Base-by-base conservation (phyloP, 2,329 filamentous ascomycete species). In the Chaetomiaceae sp. region DNA sequence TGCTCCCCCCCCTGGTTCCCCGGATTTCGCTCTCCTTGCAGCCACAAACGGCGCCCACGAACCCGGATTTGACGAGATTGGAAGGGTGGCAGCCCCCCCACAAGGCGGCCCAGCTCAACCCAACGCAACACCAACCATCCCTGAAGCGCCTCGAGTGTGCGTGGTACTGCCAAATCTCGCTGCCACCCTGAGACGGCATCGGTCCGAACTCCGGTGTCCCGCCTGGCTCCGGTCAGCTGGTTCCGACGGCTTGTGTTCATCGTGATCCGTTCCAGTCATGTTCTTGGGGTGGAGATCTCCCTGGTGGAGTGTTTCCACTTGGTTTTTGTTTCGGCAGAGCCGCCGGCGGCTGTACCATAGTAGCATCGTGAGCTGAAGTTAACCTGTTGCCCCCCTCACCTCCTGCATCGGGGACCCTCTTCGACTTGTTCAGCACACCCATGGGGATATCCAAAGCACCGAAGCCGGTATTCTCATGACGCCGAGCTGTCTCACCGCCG, bases 121-220 rank as follows among this genome's bases (percentile, higher is more conserved):
- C 7, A 10, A 30, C 20, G 13, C 30, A 18, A 23, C 43, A 45
- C 6, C n/a, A 43, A 6, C 8, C 20, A 25, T 6, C 20, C 32
- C 18, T 25, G 34, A n/a, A n/a, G n/a, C n/a, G n/a, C n/a, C n/a
- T n/a, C n/a, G 1, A 21, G 18, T 3, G 38, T 14, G 10, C 32
- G 14, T 27, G 32, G 33, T 37, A 25, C 34, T 9, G 23, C 48
- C 32, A 30, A n/a, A 40, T 36, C 43, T 33, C 43, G 29, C 20
- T 36, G 34, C n/a, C 36, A 34, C 36, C 27, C 29, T 29, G 21
- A 29, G 32, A 47, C 29, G 43, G 50, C 41, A 30, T 41, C 50
- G 50, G 50, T 42, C 50, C 50, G 50, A 23, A 47, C 43, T 52
- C 50, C 50, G 50, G 36, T n/a, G 21, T 34, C 21, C 16, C 16